Conservation (phyloP, 345 rosid species). For the Passiflora organensis region DNA sequence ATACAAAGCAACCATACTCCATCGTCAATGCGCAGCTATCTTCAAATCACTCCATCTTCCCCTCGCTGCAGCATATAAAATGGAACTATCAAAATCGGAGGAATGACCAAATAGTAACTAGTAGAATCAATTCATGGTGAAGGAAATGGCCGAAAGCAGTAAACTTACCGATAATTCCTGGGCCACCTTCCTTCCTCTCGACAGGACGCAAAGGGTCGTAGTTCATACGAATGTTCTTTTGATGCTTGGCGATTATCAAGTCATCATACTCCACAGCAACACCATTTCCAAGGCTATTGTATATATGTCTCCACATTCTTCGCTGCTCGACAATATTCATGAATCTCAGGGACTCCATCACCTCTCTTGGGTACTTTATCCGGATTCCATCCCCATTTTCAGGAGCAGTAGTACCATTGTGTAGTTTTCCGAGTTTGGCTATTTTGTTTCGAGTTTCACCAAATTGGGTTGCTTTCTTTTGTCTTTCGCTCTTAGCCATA, state of each 20-base stretch:
- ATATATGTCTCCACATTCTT: constrained; percentile 54
- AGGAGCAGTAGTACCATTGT: constrained; percentile 6
- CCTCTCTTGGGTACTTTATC: constrained; percentile 47
- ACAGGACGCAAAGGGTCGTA: constrained; percentile 21
- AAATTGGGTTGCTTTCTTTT: constrained; percentile 16
- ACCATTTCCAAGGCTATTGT: constrained; percentile 44
- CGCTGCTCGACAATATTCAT: constrained; percentile 46
- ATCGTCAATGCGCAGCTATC: constrained; percentile 56
- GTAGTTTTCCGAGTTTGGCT: background rate
- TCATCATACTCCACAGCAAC: constrained; percentile 49
- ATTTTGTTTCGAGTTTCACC: constrained; percentile 12
- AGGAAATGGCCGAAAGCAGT: background rate
- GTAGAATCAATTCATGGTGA: background rate
- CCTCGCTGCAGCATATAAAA: constrained; percentile 48
- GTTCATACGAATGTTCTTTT: constrained; percentile 25
- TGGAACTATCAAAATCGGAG: constrained; percentile 69
- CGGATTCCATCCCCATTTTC: constrained; percentile 12
- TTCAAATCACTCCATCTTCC: constrained; percentile 56
- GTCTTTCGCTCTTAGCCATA: constrained; percentile 15
- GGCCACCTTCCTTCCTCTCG: constrained; percentile 17
- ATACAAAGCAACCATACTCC: constrained; percentile 21
- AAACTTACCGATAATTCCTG: constrained; percentile 40
- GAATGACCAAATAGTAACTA: constrained; percentile 40
- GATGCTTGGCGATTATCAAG: constrained; percentile 39
- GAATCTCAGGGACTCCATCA: constrained; percentile 74